Evolutionary conservation across 208 protist species (phyloP), one percentile per base, ranked within the genome.

Genomic region (Novymonas esmeraldas): DNA sequence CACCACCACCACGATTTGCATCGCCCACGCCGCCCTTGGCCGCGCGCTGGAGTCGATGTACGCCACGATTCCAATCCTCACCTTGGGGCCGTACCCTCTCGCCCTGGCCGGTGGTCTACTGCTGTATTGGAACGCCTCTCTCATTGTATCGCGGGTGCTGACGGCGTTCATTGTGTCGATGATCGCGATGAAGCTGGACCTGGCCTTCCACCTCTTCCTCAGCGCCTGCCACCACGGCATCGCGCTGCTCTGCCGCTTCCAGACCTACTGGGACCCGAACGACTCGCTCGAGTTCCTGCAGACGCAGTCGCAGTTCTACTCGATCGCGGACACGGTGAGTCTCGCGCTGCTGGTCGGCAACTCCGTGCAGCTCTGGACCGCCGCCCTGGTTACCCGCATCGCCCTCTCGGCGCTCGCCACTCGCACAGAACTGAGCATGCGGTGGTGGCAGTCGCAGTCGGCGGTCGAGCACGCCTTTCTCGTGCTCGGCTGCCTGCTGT

Each of bases 121-220:
- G 36, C 44, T 85, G 6, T 83, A 90, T 58, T 90, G 84, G 84
- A 85, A 85, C 66, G 59, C 78, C n/a, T 80, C 73, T 28, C 46
- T 55, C 36, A 51, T 77, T 16, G 11, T 74, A n/a, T 79, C 72
- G 42, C 56, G 64, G 26, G 24, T 52, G 42, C 38, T 76, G 18
- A 70, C 70, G 3, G 70, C 70, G 0, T 64, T 76, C 34, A 51
- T 76, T 34, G 61, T 61, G 16, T 64, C 70, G 26, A 54, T 60
- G 29, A 24, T 76, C 11, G 64, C 72, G 41, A 65, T 64, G 64
- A 72, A 64, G 36, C 42, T 72, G 28, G 59, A 62, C 46, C 34
- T 67, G 1, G 31, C 38, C 3, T 70, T 72, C 24, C 64, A 78
- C 50, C 52, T 72, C 10, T 31, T 78, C 50, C 63, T 72, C 29